Conservation (phyloP, 1,284 basidiomycete genomes). For the Irpex sp. region DNA sequence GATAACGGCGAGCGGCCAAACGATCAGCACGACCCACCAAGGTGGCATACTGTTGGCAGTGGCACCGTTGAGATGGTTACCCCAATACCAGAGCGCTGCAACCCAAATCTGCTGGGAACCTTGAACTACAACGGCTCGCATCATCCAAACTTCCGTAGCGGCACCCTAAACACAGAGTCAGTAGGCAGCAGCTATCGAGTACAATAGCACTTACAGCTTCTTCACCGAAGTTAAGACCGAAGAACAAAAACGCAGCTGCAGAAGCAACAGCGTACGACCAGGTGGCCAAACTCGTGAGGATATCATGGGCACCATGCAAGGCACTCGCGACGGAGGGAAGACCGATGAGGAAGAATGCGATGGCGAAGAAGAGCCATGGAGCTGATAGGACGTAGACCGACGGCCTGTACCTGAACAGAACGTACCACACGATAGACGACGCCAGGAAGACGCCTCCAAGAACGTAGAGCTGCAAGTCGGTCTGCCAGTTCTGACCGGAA, state of each 20-base stretch:
- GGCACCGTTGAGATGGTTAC: constrained; percentile 67
- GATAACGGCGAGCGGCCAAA: constrained; percentile 80
- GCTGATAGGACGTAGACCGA: constrained; percentile 82
- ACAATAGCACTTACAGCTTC: constrained; percentile 63
- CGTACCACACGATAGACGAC: constrained; percentile 85
- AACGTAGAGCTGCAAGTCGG: constrained; percentile 83
- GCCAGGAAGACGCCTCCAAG: constrained; percentile 84
- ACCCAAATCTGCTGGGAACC: constrained; percentile 94
- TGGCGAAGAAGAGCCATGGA: constrained; percentile 87
- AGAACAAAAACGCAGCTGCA: constrained; percentile 87
- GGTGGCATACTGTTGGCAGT: constrained; percentile 51
- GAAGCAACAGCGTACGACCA: constrained; percentile 90
- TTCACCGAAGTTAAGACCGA: constrained; percentile 94
- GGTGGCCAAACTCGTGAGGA: constrained; percentile 74
- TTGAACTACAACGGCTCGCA: constrained; percentile 87
- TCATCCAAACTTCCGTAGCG: constrained; percentile 87
- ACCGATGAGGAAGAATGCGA: constrained; percentile 89
- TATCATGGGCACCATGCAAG: constrained; percentile 60
- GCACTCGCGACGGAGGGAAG: constrained; percentile 71
- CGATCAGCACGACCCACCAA: constrained; percentile 81
- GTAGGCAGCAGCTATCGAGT: constrained; percentile 7
- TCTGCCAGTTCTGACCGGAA: constrained; percentile 81
- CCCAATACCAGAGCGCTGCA: constrained; percentile 94
- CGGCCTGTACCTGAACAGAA: constrained; percentile 85
- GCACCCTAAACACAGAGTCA: constrained; percentile 54